phyloP scores from a whole-genome alignment of 352 stramenopile species.

The Pythium insidiosum region DNA sequence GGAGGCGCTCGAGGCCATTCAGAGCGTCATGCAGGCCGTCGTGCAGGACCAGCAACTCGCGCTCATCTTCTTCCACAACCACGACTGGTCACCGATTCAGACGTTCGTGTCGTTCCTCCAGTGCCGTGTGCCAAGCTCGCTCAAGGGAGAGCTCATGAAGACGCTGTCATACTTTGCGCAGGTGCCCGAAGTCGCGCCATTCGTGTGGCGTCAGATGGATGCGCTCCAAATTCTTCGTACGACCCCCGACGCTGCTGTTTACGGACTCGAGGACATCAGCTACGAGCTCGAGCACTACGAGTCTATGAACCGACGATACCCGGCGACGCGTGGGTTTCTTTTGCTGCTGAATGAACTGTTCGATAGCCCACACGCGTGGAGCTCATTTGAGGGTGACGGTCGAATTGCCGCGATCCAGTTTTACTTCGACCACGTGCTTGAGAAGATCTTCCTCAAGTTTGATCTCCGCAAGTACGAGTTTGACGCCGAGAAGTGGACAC shows the following conservation, averaged over 20 bases:
- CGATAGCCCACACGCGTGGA: conserved; percentile 66
- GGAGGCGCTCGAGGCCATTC: conserved; percentile 74
- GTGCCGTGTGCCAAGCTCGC: conserved; percentile 71
- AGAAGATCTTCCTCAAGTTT: conserved; percentile 82
- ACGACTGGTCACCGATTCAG: conserved; percentile 74
- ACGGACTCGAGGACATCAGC: conserved; percentile 67
- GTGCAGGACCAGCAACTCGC: conserved; percentile 65
- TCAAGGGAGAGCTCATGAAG: conserved; percentile 85
- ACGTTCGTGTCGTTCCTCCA: conserved; percentile 80
- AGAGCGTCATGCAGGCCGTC: conserved; percentile 71
- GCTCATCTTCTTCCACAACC: conserved; percentile 83
- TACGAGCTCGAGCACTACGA: conserved; percentile 84
- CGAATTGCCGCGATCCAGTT: conserved; percentile 69
- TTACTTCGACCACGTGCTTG: conserved; percentile 81
- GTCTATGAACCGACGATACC: conserved; percentile 65
- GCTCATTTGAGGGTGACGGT: conserved; percentile 64
- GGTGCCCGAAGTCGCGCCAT: conserved; percentile 70
- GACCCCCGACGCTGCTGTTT: conserved; percentile 46
- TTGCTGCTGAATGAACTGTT: conserved; percentile 71
- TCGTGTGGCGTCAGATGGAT: conserved; percentile 81
- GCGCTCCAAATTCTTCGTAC: conserved; percentile 78
- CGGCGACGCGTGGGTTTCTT: conserved; percentile 70
- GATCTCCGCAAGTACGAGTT: conserved; percentile 76
- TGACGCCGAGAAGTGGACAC: conserved; percentile 77
- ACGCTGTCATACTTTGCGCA: conserved; percentile 68